phyloP scores from a whole-genome alignment of 2,329 filamentous ascomycete genomes.

The Fusarium luffae region DNA sequence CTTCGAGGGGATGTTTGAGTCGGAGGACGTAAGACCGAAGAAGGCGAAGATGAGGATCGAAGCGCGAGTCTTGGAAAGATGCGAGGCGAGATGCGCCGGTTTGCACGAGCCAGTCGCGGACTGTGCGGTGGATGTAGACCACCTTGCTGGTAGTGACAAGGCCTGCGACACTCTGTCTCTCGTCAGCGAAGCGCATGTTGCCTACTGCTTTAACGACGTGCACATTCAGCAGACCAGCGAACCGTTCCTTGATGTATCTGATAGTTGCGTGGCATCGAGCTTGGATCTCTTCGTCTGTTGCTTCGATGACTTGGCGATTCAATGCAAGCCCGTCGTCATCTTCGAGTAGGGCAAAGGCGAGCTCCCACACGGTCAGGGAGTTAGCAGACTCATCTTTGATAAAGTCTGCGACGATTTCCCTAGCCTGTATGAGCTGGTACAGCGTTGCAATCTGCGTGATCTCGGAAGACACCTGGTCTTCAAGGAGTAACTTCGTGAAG shows the following conservation, averaged over 20 bases:
- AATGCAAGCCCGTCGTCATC: not conserved
- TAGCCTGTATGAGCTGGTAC: slow-evolving; percentile 6
- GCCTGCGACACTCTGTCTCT: not conserved
- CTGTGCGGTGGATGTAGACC: slow-evolving; percentile 12
- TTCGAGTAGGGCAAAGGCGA: not conserved
- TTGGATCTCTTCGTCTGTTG: not conserved
- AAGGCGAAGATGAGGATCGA: slow-evolving; percentile 12
- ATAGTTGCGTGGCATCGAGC: not conserved
- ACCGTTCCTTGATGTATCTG: not conserved
- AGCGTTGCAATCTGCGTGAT: slow-evolving; percentile 4
- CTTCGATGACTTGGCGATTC: not conserved
- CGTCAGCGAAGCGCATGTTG: slow-evolving; percentile 2
- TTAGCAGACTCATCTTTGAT: slow-evolving; percentile 14
- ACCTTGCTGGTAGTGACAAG: slow-evolving; percentile 13
- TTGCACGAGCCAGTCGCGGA: slow-evolving; percentile 17
- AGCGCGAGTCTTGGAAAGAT: not conserved
- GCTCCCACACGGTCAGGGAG: slow-evolving; percentile 11
- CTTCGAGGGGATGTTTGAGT: slow-evolving; percentile 49
- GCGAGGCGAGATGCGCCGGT: not conserved
- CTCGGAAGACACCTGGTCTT: not conserved
- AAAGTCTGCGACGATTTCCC: slow-evolving; percentile 8
- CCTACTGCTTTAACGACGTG: not conserved
- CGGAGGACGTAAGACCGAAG: slow-evolving; percentile 41
- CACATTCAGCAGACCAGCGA: not conserved
- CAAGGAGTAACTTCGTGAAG: slow-evolving; percentile 7